phyloP scores from a whole-genome alignment of 768 basidiomycete species.

The Heimioporus sp. region DNA sequence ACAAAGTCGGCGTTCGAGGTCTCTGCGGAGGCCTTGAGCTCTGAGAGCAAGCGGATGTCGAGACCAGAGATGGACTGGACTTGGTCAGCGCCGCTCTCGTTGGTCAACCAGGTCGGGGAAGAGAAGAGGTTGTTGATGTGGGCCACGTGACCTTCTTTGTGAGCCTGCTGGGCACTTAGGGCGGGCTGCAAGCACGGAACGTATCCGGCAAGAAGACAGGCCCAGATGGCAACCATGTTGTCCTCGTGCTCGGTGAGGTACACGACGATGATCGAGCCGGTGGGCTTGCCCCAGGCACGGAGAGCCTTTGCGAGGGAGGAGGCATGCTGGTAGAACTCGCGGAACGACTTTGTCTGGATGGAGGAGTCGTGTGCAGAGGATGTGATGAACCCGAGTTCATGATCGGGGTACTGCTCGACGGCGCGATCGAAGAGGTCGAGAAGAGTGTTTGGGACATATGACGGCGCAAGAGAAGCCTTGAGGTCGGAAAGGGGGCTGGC shows the following conservation, averaged over 20 bases:
- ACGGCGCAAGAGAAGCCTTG: slow-evolving; percentile 12
- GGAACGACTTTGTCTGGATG: slow-evolving; percentile 25
- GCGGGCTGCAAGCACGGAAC: slow-evolving; percentile 33
- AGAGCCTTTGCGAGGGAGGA: neutral
- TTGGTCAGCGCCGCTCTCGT: slow-evolving; percentile 20
- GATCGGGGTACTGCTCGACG: slow-evolving; percentile 19
- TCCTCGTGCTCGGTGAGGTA: slow-evolving; percentile 34
- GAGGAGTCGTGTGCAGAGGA: slow-evolving; percentile 31
- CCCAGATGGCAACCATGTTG: slow-evolving; percentile 33
- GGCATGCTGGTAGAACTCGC: slow-evolving; percentile 9
- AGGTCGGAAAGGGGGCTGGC: neutral
- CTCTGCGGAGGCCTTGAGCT: slow-evolving; percentile 12
- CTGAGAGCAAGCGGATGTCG: slow-evolving; percentile 19
- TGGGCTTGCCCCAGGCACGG: slow-evolving; percentile 18
- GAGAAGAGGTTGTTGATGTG: slow-evolving; percentile 30
- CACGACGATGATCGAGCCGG: slow-evolving; percentile 25
- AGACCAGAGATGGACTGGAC: slow-evolving; percentile 15
- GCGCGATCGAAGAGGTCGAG: slow-evolving; percentile 23
- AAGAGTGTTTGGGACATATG: slow-evolving; percentile 16
- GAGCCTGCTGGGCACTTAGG: slow-evolving; percentile 31
- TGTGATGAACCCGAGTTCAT: slow-evolving; percentile 25
- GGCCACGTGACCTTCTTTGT: slow-evolving; percentile 28
- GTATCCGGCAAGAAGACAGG: slow-evolving; percentile 29
- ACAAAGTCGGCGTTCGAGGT: slow-evolving; percentile 9
- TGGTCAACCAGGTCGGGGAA: slow-evolving; percentile 32